Evolutionary conservation across 257 asterid genomes (phyloP).

Genomic region (Nicotiana otophora): DNA sequence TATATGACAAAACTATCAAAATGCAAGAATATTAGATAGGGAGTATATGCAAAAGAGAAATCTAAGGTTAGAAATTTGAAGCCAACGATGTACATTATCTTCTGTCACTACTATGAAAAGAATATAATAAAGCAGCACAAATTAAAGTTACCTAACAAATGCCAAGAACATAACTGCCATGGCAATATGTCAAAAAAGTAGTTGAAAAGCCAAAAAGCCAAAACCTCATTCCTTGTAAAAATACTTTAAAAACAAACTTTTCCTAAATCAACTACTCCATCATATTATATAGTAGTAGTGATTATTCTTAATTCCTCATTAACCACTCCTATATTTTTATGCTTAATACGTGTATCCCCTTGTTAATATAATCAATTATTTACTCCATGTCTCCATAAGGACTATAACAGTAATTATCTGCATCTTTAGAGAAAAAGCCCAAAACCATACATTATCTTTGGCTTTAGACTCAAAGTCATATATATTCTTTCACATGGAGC

Average conservation of each 20-base stretch:
- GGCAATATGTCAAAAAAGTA: neutral
- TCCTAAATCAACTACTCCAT: neutral
- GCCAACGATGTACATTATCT: neutral
- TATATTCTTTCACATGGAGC: no score
- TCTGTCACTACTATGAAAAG: neutral
- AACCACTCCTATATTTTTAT: neutral
- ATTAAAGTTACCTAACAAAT: neutral
- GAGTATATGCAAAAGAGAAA: no score
- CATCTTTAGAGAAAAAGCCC: no score
- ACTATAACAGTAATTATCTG: no score
- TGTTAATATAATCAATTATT: neutral
- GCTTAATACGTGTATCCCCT: neutral
- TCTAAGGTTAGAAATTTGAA: no score
- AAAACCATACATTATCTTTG: no score
- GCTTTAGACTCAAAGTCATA: no score
- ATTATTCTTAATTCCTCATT: neutral
- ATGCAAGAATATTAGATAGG: no score
- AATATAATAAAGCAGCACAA: neutral
- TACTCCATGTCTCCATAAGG: neutral
- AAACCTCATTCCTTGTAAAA: neutral
- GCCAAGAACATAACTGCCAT: neutral
- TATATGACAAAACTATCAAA: no score
- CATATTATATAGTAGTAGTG: neutral
- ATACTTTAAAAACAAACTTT: neutral
- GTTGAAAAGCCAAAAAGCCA: neutral